Conservation (phyloP, 2,329 filamentous ascomycete species). For the Ophiocordyceps camponoti-saundersi region DNA sequence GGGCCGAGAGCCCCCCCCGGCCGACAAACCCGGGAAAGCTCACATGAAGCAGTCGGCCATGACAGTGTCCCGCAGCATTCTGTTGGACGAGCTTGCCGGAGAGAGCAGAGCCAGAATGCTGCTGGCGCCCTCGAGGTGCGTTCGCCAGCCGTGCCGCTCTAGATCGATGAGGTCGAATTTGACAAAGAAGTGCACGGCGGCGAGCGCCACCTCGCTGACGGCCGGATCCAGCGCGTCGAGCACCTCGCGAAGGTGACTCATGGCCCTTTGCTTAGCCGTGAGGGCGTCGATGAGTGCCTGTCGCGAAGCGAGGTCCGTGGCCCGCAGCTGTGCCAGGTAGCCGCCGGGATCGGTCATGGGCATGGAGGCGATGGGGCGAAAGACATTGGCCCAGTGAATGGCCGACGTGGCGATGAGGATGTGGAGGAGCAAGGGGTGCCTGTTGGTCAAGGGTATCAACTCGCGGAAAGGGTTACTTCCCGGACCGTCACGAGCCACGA, state of each 20-base stretch:
- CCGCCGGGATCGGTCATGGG: conserved; percentile 18
- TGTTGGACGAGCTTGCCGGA: conserved; percentile 13
- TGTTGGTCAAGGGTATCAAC: conserved; percentile 27
- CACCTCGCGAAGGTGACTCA: conserved; percentile 22
- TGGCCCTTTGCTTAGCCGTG: conserved; percentile 27
- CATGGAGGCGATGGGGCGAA: conserved; percentile 16
- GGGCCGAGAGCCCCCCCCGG: too few relatives aligned
- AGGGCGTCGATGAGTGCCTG: conserved; percentile 28
- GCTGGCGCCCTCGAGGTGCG: conserved; percentile 27
- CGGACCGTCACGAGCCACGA: conserved; percentile 29
- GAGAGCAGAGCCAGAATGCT: conserved; percentile 21
- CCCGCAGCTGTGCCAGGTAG: conserved; percentile 18
- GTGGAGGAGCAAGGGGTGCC: conserved; percentile 27
- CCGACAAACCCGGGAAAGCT: conserved; percentile 5
- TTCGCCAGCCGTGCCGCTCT: conserved; percentile 25
- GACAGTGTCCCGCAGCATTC: conserved; percentile 25
- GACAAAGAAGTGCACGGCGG: conserved; percentile 32
- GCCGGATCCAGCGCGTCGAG: conserved; percentile 20
- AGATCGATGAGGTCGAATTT: conserved; percentile 34
- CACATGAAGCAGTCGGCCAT: conserved; percentile 30
- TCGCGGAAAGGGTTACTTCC: conserved; percentile 30
- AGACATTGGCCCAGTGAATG: conserved; percentile 28
- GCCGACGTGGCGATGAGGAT: conserved; percentile 32
- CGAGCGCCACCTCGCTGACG: conserved; percentile 28
- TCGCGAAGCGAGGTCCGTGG: conserved; percentile 18